Conservation (phyloP, 108 stramenopile species). For the Nannochloropsis salina region DNA sequence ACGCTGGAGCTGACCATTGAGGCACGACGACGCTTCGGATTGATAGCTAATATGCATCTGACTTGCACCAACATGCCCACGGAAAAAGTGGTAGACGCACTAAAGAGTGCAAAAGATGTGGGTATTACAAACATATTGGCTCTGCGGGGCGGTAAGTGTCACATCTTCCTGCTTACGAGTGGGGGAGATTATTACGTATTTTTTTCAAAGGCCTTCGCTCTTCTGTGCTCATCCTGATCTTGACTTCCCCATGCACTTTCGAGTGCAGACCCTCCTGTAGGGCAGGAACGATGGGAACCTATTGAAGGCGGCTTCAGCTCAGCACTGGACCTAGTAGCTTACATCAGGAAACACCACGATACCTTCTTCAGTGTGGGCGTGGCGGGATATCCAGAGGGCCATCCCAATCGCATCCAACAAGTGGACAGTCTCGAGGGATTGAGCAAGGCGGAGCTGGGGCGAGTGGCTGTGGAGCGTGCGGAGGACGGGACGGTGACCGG, state of each 20-base stretch:
- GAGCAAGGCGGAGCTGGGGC: slow-evolving; percentile 67
- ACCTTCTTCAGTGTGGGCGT: slow-evolving; percentile 84
- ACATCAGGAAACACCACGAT: slow-evolving; percentile 82
- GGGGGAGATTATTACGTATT: background rate
- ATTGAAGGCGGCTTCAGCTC: slow-evolving; percentile 87
- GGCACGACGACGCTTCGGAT: slow-evolving; percentile 67
- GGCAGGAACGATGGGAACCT: slow-evolving; percentile 90
- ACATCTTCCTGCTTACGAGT: background rate
- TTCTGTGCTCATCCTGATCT: background rate
- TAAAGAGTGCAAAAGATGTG: slow-evolving; percentile 64
- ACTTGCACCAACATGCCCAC: slow-evolving; percentile 99
- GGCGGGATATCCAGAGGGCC: slow-evolving; percentile 98
- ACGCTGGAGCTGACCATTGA: slow-evolving; percentile 79
- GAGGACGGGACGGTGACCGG: slow-evolving; percentile 58
- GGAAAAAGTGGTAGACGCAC: slow-evolving; percentile 74
- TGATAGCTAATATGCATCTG: slow-evolving; percentile 95
- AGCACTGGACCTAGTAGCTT: slow-evolving; percentile 89
- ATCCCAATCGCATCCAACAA: slow-evolving; percentile 83
- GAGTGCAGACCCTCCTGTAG: slow-evolving; percentile 79
- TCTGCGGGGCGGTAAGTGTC: slow-evolving; percentile 65
- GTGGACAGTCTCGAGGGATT: slow-evolving; percentile 59
- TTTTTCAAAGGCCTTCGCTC: background rate
- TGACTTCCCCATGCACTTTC: background rate
- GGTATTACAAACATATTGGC: slow-evolving; percentile 98
- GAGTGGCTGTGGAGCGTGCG: slow-evolving; percentile 67